Percentiles rank a stretch among this genome's conserved stretches.
Evolutionary conservation across 805 yeast genomes (phyloP).

Genomic region (Kodamaea neixiangensis): DNA sequence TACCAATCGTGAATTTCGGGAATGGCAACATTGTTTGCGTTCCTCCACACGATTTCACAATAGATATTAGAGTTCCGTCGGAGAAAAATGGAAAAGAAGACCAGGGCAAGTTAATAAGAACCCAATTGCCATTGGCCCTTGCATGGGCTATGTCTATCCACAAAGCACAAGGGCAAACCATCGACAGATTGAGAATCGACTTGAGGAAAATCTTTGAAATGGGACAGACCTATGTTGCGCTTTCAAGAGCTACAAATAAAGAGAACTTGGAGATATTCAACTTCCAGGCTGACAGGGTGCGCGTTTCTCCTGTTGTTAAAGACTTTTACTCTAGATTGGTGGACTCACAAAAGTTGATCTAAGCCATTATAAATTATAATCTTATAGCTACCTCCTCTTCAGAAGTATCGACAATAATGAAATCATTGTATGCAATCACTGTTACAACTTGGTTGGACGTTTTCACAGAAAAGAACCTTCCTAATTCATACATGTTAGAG

Average conservation of each 20-base stretch:
- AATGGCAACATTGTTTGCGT: constrained; percentile 37
- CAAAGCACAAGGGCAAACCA: constrained; percentile 84
- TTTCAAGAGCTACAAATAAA: constrained; percentile 73
- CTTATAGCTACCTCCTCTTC: neutral
- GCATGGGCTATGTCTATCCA: constrained; percentile 88
- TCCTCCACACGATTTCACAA: constrained; percentile 38
- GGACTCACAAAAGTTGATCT: neutral
- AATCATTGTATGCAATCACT: neutral
- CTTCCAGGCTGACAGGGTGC: constrained; percentile 58
- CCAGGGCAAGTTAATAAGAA: constrained; percentile 38
- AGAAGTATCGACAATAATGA: neutral
- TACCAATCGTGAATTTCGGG: constrained; percentile 52
- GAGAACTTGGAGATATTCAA: constrained; percentile 66
- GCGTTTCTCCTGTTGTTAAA: constrained; percentile 36
- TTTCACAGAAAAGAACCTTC: constrained; percentile 1
- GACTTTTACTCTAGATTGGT: constrained; percentile 26
- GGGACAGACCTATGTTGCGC: constrained; percentile 83
- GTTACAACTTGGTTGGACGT: neutral
- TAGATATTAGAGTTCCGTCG: constrained; percentile 24
- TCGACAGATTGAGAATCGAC: constrained; percentile 70
- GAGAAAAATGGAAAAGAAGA: constrained; percentile 11
- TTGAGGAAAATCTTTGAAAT: constrained; percentile 67
- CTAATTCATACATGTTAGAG: neutral
- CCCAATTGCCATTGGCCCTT: constrained; percentile 67
- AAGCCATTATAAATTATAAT: neutral